Base-by-base conservation (phyloP, 306 rosid species). In the Quercus parvula region DNA sequence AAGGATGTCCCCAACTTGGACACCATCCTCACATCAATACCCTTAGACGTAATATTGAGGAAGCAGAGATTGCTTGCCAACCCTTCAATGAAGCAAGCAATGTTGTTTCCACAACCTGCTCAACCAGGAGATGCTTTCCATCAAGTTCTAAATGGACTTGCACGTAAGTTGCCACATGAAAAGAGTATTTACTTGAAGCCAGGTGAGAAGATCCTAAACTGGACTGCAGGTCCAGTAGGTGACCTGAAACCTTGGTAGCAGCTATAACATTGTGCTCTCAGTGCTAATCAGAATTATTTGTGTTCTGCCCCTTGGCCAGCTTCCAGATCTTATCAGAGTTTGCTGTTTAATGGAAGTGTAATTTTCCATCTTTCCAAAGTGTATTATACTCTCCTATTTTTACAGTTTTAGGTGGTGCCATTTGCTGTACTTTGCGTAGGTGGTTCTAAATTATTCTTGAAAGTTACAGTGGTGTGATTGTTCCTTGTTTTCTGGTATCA, bases 81-180 rank as follows among this genome's bases (percentile, higher is more conserved):
- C 79, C 99, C 99, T 70, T 92, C 99, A 25, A 95, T 95, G 99
- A 95, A 95, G 81, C 97, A 92, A 77, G 99, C 99, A 0, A 95
- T 95, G 99, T 52, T 95, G n/a, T 95, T 95, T 83, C 99, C 99
- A 9, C 92, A 91, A 71, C 99, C 99, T 10, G 99, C 91, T 2
- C 92, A 92, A 79, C 78, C 98, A 0, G 97, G 99, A 74, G 99
- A 95, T 64, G 92, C 98, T 18, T 95, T 95, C 82, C 99, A 95
- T 80, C 99, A 95, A 84, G 97, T 95, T 72, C 84, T 95, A 2
- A 95, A 95, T 5, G 99, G 98, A 27, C 97, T 95, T n/a, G 99
- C 97, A 0, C 93, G 99, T 0, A 95, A 95, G 84, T 81, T 95
- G 84, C 99, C 99, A 0, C 98, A 92, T 4, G 88, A 81, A 79